A percentile compares a stretch with the other conserved stretches of the same genome.
Conservation (phyloP, 495 filamentous ascomycete genomes). For the Hyaloscypha hepaticicola region DNA sequence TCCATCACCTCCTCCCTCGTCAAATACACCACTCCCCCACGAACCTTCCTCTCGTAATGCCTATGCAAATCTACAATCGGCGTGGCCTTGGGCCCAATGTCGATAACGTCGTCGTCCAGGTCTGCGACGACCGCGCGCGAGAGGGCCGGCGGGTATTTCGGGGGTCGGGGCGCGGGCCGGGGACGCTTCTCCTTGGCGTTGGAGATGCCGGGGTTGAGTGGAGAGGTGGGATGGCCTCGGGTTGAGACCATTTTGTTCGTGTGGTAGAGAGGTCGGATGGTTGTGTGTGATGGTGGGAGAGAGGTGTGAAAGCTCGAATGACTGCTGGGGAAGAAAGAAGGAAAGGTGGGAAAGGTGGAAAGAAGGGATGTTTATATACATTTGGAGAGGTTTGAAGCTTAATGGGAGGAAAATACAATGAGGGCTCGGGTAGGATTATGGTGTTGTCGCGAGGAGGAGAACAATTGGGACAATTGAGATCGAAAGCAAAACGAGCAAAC, state of each 20-base stretch:
- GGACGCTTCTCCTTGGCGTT: neutral
- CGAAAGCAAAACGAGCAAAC: neutral
- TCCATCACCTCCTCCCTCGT: neutral
- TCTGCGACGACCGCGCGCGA: neutral
- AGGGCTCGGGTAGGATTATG: neutral
- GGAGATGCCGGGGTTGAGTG: neutral
- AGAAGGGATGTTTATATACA: neutral
- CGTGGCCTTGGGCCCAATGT: neutral
- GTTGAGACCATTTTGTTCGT: neutral
- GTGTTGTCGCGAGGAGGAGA: neutral
- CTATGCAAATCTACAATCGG: neutral
- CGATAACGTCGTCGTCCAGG: neutral
- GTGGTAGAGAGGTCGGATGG: neutral
- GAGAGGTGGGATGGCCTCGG: neutral
- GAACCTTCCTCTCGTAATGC: neutral
- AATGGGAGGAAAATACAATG: neutral
- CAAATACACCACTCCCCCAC: neutral
- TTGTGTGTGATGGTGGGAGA: neutral
- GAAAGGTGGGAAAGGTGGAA: neutral
- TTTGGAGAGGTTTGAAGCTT: neutral
- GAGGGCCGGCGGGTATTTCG: neutral
- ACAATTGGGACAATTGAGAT: neutral
- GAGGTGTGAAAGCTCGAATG: neutral
- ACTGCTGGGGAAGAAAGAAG: neutral
- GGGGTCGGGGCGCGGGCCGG: neutral